Percentiles rank a stretch among this genome's conserved stretches.
Evolutionary conservation across 164 flowering plant genomes (phyloP).

Genomic region (Vitis rupestris): DNA sequence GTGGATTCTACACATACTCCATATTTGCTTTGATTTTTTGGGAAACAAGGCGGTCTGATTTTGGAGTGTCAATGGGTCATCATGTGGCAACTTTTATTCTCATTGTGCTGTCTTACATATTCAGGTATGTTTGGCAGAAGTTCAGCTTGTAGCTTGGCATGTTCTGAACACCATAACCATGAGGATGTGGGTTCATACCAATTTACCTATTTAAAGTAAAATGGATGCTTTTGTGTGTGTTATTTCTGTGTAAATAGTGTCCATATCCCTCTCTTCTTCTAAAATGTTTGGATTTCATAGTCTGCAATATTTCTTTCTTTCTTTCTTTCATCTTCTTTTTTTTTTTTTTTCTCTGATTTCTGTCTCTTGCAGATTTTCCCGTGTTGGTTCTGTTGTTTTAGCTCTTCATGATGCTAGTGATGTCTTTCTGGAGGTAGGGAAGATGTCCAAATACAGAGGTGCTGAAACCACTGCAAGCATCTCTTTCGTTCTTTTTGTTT

Average conservation of each 20-base stretch:
- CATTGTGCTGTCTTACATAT: slow-evolving; percentile 75
- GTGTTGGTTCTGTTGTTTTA: slow-evolving; percentile 86
- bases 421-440: slow-evolving; percentile 84
- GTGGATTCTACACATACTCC: slow-evolving; percentile 89
- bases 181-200: neutral
- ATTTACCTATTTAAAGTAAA: neutral
- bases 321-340: too few species aligned
- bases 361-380: slow-evolving; percentile 69
- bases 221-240: neutral
- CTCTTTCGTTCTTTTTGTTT: slow-evolving; percentile 69
- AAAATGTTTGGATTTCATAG: neutral
- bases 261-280: too few species aligned
- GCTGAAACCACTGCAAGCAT: slow-evolving; percentile 68
- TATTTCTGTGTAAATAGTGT: neutral
- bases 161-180: neutral
- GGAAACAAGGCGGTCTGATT: slow-evolving; percentile 98
- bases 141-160: neutral
- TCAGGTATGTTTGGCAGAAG: slow-evolving; percentile 43
- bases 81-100: slow-evolving; percentile 81
- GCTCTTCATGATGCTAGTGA: slow-evolving; percentile 99
- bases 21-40: slow-evolving; percentile 90
- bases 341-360: neutral
- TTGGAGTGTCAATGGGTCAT: slow-evolving; percentile 92
- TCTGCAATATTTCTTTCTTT: neutral
- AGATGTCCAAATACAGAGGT: slow-evolving; percentile 92